Evolutionary conservation across 192 early-diverging fungal species (phyloP), one percentile per base, ranked within the genome.

Genomic region (Umbelopsis vinacea): DNA sequence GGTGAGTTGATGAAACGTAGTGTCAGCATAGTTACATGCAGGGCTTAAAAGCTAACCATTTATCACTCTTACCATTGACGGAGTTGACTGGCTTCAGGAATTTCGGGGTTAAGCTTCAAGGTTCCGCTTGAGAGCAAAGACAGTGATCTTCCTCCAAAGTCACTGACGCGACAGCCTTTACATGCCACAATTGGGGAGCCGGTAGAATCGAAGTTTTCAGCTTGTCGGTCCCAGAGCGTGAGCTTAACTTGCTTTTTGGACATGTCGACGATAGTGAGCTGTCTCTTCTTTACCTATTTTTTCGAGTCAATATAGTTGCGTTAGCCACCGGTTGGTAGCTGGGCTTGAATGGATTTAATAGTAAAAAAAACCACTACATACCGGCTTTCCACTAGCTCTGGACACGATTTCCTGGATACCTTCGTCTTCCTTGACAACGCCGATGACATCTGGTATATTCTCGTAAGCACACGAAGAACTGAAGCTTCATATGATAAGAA

Each of bases 191-290:
- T 86, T 15, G 92, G 82, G 45, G 74, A 57, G 21, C 81, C 76
- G 0, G 63, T 67, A 23, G 75, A 72, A 11, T 81, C 74, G 70
- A 92, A 96, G 0, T 71, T 81, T 71, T 92, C 86, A 6, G 97
- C 96, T 22, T 90, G 83, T n/a, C 79, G 37, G 66, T 92, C 96
- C 95, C 96, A 99, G 40, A 98, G 81, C 19, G 97, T 97, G 22
- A 92, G 46, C 4, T 90, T 87, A 26, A 96, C 89, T 46, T 85
- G 81, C 53, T 85, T 93, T 8, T 78, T 80, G 26, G 87, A 87
- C 50, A 87, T 80, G 76, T 99, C 98, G 0, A 93, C 93, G 57
- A 99, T 54, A 0, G 77, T 85, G 52, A 98, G 21, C 6, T 98
- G 95, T 29, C 97, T 86, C 82, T 98, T 99, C 35, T 81, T 78